Conservation (phyloP, 495 filamentous ascomycete genomes). For the Rhypophila decipiens region DNA sequence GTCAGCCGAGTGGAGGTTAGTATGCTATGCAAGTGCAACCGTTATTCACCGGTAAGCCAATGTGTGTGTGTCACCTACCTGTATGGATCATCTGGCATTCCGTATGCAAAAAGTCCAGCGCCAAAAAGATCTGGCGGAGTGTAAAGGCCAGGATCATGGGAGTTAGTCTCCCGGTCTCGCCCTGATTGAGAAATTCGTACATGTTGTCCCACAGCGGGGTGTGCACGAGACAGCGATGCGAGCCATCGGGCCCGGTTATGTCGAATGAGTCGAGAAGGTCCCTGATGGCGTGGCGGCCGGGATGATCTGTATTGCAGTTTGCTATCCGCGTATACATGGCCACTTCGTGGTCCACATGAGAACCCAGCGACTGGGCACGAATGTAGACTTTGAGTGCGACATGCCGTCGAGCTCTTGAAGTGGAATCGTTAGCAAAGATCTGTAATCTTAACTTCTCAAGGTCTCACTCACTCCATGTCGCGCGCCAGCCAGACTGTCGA, state of each 20-base stretch:
- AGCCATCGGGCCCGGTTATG: constrained; percentile 29
- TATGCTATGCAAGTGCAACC: not conserved
- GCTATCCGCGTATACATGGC: constrained; percentile 33
- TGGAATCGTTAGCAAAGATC: not conserved
- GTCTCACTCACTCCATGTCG: constrained; percentile 42
- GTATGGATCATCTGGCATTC: constrained; percentile 39
- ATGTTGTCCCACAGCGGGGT: constrained; percentile 36
- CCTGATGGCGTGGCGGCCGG: constrained; percentile 31
- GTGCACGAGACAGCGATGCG: constrained; percentile 39
- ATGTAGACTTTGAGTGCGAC: constrained; percentile 39
- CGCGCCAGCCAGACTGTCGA: constrained; percentile 51
- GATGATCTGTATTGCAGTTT: constrained; percentile 19
- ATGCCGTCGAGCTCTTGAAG: constrained; percentile 28
- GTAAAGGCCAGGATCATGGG: constrained; percentile 23
- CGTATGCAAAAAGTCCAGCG: constrained; percentile 36
- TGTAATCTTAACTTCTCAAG: too few relatives aligned
- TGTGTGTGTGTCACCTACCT: constrained; percentile 20
- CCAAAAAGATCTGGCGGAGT: constrained; percentile 28
- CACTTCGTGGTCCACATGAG: constrained; percentile 26
- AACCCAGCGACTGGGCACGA: constrained; percentile 12
- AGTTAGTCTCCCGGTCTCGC: constrained; percentile 23
- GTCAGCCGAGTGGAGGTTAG: not conserved
- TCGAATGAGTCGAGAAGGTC: constrained; percentile 36
- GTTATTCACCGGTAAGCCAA: not conserved
- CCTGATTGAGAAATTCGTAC: constrained; percentile 21